These are phyloP conservation scores for Coemansia aciculifera DNA, from an alignment of 192 early-diverging fungal genomes.

Conservation along the genomic window DNA sequence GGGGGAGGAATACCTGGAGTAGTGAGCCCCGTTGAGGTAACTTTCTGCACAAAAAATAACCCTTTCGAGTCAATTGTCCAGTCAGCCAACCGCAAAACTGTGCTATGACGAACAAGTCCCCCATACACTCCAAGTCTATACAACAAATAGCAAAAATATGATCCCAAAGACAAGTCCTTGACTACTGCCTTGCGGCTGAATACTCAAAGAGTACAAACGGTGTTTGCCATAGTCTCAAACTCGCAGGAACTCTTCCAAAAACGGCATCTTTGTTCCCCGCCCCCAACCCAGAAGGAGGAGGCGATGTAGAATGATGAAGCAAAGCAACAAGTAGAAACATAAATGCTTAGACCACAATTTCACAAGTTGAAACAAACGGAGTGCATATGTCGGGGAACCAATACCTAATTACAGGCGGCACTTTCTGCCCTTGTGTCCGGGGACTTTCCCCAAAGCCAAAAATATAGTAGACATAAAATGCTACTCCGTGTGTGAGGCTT, in stretches of 20 bases:
- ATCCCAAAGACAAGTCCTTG: conserved; percentile 4
- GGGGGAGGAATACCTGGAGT: conserved; percentile 52
- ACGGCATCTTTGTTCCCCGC: conserved; percentile 30
- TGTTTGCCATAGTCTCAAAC: neutral
- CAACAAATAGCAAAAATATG: neutral
- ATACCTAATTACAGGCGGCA: conserved; percentile 59
- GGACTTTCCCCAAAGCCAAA: conserved; percentile 58
- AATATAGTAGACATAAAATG: conserved; percentile 14
- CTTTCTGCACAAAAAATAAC: conserved; percentile 9
- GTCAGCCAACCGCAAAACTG: conserved; percentile 55
- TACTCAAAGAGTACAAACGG: neutral
- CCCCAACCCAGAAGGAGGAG: neutral
- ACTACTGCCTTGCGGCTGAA: conserved; percentile 9
- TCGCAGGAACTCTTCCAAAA: conserved; percentile 7
- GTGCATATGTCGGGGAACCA: conserved; percentile 11
- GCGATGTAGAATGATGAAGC: conserved; percentile 6
- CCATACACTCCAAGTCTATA: neutral
- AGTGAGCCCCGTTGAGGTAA: conserved; percentile 60
- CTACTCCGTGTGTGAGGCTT: conserved; percentile 54
- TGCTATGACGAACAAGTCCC: conserved; percentile 56
- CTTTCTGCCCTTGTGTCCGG: conserved; percentile 58
- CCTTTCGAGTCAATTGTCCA: neutral
- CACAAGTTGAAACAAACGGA: neutral
- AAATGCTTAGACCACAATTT: neutral
- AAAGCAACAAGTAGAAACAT: neutral